A percentile compares a stretch with the other conserved stretches of the same genome.
phyloP scores from a whole-genome alignment of 306 rosid species.

The Pyrus bretschneideri region DNA sequence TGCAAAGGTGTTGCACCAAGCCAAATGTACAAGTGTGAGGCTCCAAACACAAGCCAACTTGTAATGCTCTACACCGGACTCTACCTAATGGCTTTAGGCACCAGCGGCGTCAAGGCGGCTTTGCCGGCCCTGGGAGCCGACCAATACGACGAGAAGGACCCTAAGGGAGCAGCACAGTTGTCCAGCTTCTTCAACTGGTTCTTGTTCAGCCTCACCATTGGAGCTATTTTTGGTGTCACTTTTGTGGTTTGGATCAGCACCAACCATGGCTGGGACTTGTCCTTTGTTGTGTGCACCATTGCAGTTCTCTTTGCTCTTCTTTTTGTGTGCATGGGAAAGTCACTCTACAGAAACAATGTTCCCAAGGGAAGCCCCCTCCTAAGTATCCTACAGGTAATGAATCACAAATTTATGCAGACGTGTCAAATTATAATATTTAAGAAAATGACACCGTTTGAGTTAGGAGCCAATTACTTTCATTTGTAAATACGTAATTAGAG shows the following conservation, averaged over 20 bases:
- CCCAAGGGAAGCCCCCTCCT: conserved; percentile 66
- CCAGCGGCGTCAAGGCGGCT: conserved; percentile 65
- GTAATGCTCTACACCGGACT: conserved; percentile 59
- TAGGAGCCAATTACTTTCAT: not conserved
- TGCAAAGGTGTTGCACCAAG: conserved; percentile 34
- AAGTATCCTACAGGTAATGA: conserved; percentile 51
- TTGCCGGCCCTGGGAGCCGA: conserved; percentile 80
- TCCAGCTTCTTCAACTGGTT: conserved; percentile 91
- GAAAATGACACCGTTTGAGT: not conserved
- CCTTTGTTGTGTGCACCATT: conserved; percentile 36
- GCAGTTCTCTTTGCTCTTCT: conserved; percentile 30
- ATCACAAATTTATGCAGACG: not conserved
- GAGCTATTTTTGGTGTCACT: conserved; percentile 63
- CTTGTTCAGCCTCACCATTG: conserved; percentile 60
- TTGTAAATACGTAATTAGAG: not conserved
- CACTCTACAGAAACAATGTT: conserved; percentile 47
- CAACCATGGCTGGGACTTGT: conserved; percentile 68
- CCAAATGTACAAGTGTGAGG: conserved; percentile 33
- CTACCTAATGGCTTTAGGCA: conserved; percentile 70
- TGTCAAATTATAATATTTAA: not conserved
- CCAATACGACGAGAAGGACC: conserved; percentile 63
- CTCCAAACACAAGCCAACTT: conserved; percentile 27
- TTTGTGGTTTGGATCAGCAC: conserved; percentile 53
- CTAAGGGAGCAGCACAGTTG: conserved; percentile 44
- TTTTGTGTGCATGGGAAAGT: conserved; percentile 46